Conservation (phyloP, 1,139 yeast genomes). For the Pneumocystis carinii region DNA sequence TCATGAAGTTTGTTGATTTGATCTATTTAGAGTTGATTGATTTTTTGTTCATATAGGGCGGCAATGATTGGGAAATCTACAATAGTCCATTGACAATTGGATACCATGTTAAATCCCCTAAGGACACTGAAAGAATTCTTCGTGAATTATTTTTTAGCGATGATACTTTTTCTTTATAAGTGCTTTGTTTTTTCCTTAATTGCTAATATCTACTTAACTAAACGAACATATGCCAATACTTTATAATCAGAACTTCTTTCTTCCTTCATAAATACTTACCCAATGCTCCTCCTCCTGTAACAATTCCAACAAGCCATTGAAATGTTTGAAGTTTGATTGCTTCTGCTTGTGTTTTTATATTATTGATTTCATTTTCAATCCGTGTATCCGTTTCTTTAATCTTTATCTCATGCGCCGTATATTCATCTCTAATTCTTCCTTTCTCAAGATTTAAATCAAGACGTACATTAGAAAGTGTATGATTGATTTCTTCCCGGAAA, state of each 20-base stretch:
- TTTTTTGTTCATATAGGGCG: slow-evolving; percentile 37
- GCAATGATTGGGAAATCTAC: slow-evolving; percentile 96
- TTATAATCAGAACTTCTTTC: slow-evolving; percentile 53
- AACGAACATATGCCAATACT: slow-evolving; percentile 75
- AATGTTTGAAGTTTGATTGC: slow-evolving; percentile 80
- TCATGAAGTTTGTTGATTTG: slow-evolving; percentile 30
- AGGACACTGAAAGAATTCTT: slow-evolving; percentile 71
- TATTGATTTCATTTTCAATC: slow-evolving; percentile 87
- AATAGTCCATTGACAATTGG: slow-evolving; percentile 84
- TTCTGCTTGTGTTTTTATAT: slow-evolving; percentile 63
- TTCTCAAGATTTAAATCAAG: slow-evolving; percentile 83
- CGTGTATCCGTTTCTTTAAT: slow-evolving; percentile 90
- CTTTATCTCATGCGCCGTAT: slow-evolving; percentile 79
- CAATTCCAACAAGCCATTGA: slow-evolving; percentile 97
- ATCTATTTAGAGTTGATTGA: background rate
- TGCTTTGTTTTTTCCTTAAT: background rate
- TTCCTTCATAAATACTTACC: background rate
- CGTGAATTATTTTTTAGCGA: slow-evolving; percentile 49
- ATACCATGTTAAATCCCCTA: slow-evolving; percentile 80
- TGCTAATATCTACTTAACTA: slow-evolving; percentile 38
- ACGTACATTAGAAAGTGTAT: slow-evolving; percentile 78
- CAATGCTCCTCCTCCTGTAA: slow-evolving; percentile 47
- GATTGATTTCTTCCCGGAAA: slow-evolving; percentile 81
- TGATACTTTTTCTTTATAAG: background rate
- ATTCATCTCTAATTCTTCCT: slow-evolving; percentile 88